Percentiles rank a stretch among this genome's conserved stretches.
Evolutionary conservation across 768 basidiomycete species (phyloP).

Genomic region (Suillus paluster): DNA sequence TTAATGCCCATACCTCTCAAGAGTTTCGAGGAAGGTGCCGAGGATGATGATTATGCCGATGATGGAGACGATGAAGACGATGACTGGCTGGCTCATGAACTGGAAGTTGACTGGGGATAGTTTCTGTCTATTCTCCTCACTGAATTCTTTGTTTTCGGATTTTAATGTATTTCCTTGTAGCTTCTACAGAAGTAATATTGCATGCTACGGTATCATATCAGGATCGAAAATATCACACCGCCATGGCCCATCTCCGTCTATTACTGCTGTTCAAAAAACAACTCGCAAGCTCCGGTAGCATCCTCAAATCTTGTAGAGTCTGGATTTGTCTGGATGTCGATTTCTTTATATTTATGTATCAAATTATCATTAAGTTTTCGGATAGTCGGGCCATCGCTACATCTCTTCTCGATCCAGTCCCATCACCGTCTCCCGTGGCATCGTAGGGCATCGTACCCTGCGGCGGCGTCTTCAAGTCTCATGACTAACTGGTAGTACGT

Average conservation of each 20-base stretch:
- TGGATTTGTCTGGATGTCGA: not conserved
- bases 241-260: no score
- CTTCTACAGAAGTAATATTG: slow-evolving; percentile 25
- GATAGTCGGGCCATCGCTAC: slow-evolving; percentile 53
- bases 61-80: slow-evolving; percentile 65
- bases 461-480: slow-evolving; percentile 53
- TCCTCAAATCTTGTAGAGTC: not conserved
- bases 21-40: slow-evolving; percentile 37
- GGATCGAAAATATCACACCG: not conserved
- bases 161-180: slow-evolving; percentile 24
- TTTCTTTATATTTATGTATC: no score
- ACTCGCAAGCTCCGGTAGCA: not conserved
- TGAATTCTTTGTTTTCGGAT: slow-evolving; percentile 12
- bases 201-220: slow-evolving; percentile 15
- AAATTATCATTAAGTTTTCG: slow-evolving; percentile 63
- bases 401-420: slow-evolving; percentile 69
- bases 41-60: slow-evolving; percentile 53
- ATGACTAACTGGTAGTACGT: no score
- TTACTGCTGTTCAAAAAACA: not conserved
- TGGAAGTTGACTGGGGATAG: slow-evolving; percentile 81
- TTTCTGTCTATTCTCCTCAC: slow-evolving; percentile 10
- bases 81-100: slow-evolving; percentile 80
- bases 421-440: slow-evolving; percentile 49
- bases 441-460: slow-evolving; percentile 62
- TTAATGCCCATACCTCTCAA: slow-evolving; percentile 20